These are phyloP conservation scores for Monosporascus sp. DNA, from an alignment of 2,329 filamentous ascomycete species.

Conservation along the genomic window DNA sequence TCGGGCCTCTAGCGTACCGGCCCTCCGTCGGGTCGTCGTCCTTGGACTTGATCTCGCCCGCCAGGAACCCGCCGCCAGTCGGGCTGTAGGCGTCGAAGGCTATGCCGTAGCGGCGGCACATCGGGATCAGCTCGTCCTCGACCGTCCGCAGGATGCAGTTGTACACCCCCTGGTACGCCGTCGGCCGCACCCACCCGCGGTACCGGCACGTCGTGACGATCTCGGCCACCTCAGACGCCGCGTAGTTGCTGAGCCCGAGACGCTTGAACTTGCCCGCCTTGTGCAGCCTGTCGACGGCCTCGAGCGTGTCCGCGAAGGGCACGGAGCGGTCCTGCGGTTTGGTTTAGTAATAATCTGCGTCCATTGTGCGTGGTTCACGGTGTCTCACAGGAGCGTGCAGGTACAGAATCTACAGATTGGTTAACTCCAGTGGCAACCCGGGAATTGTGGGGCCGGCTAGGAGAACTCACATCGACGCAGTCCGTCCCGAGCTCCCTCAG, in stretches of 20 bases:
- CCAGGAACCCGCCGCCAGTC: slow-evolving; percentile 70
- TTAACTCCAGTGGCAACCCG: neutral
- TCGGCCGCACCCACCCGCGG: slow-evolving; percentile 74
- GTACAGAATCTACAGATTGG: slow-evolving; percentile 53
- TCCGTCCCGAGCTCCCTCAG: slow-evolving; percentile 66
- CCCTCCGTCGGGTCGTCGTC: slow-evolving; percentile 59
- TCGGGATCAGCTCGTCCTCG: slow-evolving; percentile 66
- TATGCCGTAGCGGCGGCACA: slow-evolving; percentile 68
- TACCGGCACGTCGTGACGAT: slow-evolving; percentile 70
- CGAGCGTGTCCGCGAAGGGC: slow-evolving; percentile 71
- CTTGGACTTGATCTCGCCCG: slow-evolving; percentile 64
- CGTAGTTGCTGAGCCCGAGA: slow-evolving; percentile 75
- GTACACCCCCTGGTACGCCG: slow-evolving; percentile 81
- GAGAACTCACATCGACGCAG: slow-evolving; percentile 54
- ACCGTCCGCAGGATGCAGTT: slow-evolving; percentile 70
- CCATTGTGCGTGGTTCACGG: neutral
- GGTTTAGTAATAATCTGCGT: neutral
- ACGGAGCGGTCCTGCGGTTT: slow-evolving; percentile 45
- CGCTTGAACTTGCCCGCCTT: slow-evolving; percentile 76
- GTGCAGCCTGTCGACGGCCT: slow-evolving; percentile 70
- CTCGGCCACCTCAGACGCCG: slow-evolving; percentile 81
- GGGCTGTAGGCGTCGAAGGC: slow-evolving; percentile 80
- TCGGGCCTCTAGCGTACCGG: slow-evolving; percentile 48
- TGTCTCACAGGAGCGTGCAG: slow-evolving; percentile 49
- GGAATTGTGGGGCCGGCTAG: neutral